Evolutionary conservation across 371 early-diverging fungal genomes (phyloP).

Genomic region (Syncephalastrum contaminatum): DNA sequence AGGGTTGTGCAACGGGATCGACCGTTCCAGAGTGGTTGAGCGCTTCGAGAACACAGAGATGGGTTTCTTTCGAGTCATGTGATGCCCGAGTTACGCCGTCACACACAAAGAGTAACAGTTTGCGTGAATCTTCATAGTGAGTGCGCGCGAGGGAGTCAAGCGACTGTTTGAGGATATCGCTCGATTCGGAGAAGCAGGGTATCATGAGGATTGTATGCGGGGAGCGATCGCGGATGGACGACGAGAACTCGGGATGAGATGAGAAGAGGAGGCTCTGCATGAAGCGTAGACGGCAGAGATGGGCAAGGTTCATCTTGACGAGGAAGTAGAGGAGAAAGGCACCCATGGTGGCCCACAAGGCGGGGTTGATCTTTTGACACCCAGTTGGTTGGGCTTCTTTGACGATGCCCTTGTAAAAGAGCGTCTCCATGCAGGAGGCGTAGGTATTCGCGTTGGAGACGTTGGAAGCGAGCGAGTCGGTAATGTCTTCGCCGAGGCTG

Average conservation of each 20-base stretch:
- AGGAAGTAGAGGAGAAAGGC: conserved; percentile 36
- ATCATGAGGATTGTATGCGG: conserved; percentile 42
- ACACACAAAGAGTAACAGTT: conserved; percentile 52
- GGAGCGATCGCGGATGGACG: conserved; percentile 10
- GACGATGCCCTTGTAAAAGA: conserved; percentile 37
- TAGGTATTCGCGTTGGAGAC: conserved; percentile 27
- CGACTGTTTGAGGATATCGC: conserved; percentile 43
- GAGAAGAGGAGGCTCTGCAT: conserved; percentile 33
- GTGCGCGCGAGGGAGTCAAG: conserved; percentile 46
- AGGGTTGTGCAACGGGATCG: conserved; percentile 34
- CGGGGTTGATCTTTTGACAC: conserved; percentile 41
- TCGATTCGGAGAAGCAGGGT: conserved; percentile 44
- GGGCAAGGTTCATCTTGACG: conserved; percentile 43
- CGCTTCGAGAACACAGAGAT: conserved; percentile 34
- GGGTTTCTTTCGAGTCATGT: conserved; percentile 27
- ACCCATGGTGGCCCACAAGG: conserved; percentile 51
- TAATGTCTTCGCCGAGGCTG: conserved; percentile 44
- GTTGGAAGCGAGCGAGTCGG: conserved; percentile 34
- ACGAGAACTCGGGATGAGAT: conserved; percentile 19
- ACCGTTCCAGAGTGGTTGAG: conserved; percentile 43
- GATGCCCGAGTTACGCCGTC: conserved; percentile 37
- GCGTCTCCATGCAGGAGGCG: conserved; percentile 24
- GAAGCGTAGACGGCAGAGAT: conserved; percentile 37
- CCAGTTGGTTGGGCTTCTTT: conserved; percentile 22
- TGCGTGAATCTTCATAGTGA: conserved; percentile 44